Conservation (phyloP, 805 yeast species). For the Candida khao-thaluensis region DNA sequence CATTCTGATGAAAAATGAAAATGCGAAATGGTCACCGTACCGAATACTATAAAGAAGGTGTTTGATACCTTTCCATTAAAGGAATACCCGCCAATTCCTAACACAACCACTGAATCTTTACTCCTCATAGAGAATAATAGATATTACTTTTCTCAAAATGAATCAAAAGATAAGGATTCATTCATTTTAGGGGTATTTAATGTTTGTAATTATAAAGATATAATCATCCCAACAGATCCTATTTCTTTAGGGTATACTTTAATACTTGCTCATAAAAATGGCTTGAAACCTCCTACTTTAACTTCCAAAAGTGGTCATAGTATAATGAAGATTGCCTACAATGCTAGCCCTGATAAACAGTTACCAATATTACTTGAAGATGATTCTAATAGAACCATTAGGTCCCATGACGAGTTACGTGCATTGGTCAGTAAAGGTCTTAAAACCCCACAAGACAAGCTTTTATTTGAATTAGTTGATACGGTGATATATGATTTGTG, state of each 20-base stretch:
- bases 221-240: slow-evolving; percentile 57
- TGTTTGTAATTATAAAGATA: slow-evolving; percentile 27
- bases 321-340: slow-evolving; percentile 46
- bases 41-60: slow-evolving; percentile 42
- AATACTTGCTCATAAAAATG: slow-evolving; percentile 45
- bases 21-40: slow-evolving; percentile 24
- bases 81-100: slow-evolving; percentile 38
- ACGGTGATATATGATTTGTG: slow-evolving; percentile 51
- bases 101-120: slow-evolving; percentile 14
- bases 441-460: slow-evolving; percentile 11
- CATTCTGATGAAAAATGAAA: too few species aligned
- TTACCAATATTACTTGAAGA: slow-evolving; percentile 61
- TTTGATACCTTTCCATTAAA: slow-evolving; percentile 54
- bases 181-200: slow-evolving; percentile 59
- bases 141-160: slow-evolving; percentile 13
- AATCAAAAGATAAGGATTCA: slow-evolving; percentile 16
- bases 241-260: slow-evolving; percentile 49
- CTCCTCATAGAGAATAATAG: slow-evolving; percentile 22
- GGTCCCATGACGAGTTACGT: slow-evolving; percentile 12
- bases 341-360: slow-evolving; percentile 48
- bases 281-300: slow-evolving; percentile 40
- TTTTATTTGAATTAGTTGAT: slow-evolving; percentile 46
- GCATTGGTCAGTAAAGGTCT: not conserved
- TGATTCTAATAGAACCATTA: slow-evolving; percentile 31
- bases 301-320: slow-evolving; percentile 20